phyloP scores from a whole-genome alignment of 169 alveolate genomes.

The Eimeria brunetti region DNA sequence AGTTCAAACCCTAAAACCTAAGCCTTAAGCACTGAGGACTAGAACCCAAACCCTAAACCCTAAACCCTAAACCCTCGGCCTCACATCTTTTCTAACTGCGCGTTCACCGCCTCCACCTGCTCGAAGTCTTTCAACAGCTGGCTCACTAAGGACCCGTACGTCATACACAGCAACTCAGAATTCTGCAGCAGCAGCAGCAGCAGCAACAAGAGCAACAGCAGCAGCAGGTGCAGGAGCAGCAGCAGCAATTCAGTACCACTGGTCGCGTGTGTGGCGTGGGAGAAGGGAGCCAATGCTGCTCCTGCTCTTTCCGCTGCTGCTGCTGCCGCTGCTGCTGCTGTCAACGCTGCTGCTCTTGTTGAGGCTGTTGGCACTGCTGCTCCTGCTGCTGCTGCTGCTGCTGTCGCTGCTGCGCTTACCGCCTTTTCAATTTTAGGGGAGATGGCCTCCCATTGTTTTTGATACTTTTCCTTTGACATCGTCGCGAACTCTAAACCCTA shows the following conservation, averaged over 20 bases:
- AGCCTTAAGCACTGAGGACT: background rate
- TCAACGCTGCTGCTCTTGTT: no score
- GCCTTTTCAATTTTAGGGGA: constrained; percentile 81
- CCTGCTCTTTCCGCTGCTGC: no score
- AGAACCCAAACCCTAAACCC: background rate
- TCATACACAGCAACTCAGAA: constrained; percentile 81
- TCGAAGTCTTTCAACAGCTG: constrained; percentile 84
- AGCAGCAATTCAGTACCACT: no score
- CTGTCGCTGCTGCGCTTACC: background rate
- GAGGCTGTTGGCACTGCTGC: no score
- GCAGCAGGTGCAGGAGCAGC: no score
- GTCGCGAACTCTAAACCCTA: background rate
- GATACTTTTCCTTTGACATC: constrained; percentile 75
- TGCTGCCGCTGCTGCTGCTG: no score
- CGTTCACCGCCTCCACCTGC: constrained; percentile 77
- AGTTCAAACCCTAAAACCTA: background rate
- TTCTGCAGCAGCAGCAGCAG: constrained; percentile 43
- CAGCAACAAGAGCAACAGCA: background rate
- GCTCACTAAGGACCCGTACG: constrained; percentile 84
- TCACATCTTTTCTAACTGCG: constrained; percentile 80
- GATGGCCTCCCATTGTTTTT: constrained; percentile 79
- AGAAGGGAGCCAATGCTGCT: background rate
- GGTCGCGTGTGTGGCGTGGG: no score
- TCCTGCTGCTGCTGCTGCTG: background rate
- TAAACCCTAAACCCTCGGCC: background rate